Percentiles rank a stretch among this genome's conserved stretches.
Conservation (phyloP, 352 stramenopile species). For the Stephanocyclus meneghinianus region DNA sequence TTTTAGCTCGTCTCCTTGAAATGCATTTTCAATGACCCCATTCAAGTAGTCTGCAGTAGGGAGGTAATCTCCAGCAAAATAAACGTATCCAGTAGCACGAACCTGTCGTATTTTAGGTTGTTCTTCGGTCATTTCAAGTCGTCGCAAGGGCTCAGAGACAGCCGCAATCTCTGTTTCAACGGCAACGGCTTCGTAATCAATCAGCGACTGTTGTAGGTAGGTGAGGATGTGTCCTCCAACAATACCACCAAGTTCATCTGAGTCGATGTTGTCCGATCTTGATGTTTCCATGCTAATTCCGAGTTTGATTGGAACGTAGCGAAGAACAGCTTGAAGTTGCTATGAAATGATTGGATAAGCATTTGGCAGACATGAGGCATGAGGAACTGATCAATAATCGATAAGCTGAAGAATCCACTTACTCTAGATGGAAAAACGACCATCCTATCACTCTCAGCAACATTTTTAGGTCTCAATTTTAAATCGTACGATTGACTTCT, state of each 20-base stretch:
- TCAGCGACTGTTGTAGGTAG: conserved; percentile 8
- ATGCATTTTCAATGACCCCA: background rate
- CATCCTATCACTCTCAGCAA: too few species aligned
- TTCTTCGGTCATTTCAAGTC: background rate
- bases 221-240: background rate
- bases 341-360: background rate
- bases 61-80: background rate
- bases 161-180: background rate
- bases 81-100: conserved; percentile 6
- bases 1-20: background rate
- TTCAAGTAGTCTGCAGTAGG: conserved; percentile 5
- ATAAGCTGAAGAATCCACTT: background rate
- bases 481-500: too few species aligned
- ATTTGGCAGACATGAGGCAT: too few species aligned
- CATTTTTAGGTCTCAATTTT: too few species aligned
- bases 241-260: conserved; percentile 3
- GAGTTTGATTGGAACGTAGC: conserved; percentile 9
- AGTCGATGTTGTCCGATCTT: conserved; percentile 2
- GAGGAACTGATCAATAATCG: background rate
- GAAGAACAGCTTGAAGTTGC: conserved; percentile 7
- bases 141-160: background rate
- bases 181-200: background rate
- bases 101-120: background rate
- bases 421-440: background rate
- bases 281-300: conserved; percentile 1